phyloP scores from a whole-genome alignment of 352 stramenopile genomes.

The Phytophthora parvispora region DNA sequence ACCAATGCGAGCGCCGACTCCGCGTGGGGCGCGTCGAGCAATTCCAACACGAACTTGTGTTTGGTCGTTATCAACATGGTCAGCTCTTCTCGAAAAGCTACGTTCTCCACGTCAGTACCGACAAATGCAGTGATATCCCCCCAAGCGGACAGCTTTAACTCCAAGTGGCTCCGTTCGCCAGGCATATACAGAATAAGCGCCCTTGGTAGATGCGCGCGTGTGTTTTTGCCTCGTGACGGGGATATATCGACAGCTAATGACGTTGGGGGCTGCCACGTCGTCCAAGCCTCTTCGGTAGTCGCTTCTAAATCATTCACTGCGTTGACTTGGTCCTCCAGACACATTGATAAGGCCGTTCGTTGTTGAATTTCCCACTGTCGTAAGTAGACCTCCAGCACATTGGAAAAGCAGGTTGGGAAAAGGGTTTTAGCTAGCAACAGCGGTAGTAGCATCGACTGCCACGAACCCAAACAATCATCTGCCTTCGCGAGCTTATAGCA shows the following conservation, averaged over 20 bases:
- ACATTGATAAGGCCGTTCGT: too few species aligned
- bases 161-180: slow-evolving; percentile 9
- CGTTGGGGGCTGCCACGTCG: slow-evolving; percentile 10
- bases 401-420: slow-evolving; percentile 40
- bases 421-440: slow-evolving; percentile 52
- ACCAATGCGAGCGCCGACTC: slow-evolving; percentile 47
- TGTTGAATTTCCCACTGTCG: too few species aligned
- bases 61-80: slow-evolving; percentile 45
- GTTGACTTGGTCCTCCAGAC: too few species aligned
- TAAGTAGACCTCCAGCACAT: slow-evolving; percentile 25
- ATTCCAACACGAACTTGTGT: slow-evolving; percentile 50
- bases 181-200: slow-evolving; percentile 28
- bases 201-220: slow-evolving; percentile 25
- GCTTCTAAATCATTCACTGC: neutral
- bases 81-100: slow-evolving; percentile 25
- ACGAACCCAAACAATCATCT: neutral
- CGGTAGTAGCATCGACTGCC: neutral
- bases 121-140: slow-evolving; percentile 24
- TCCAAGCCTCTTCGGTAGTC: slow-evolving; percentile 2
- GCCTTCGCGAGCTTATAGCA: neutral
- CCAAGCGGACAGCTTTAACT: slow-evolving; percentile 18
- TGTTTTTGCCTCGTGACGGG: slow-evolving; percentile 26
- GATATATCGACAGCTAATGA: slow-evolving; percentile 23
- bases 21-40: slow-evolving; percentile 36
- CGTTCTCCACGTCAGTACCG: slow-evolving; percentile 1